Evolutionary conservation across 2,329 filamentous ascomycete genomes (phyloP).

Genomic region (Periglandula ipomoeae): DNA sequence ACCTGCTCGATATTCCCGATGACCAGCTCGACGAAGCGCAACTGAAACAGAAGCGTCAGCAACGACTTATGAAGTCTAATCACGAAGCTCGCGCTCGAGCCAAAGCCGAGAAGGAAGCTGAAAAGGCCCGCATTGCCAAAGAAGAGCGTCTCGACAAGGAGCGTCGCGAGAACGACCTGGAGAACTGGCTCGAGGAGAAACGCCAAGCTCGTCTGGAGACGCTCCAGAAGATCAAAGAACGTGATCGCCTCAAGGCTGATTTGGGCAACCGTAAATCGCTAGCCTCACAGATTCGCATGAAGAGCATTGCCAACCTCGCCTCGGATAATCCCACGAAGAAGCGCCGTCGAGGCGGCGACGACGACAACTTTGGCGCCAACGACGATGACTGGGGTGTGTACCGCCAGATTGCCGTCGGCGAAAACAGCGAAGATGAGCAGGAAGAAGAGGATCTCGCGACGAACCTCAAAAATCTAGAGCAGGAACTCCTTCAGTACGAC

Average conservation of each 20-base stretch:
- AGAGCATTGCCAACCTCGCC: constrained; percentile 90
- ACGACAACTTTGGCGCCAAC: constrained; percentile 93
- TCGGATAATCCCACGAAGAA: constrained; percentile 82
- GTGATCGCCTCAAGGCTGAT: constrained; percentile 86
- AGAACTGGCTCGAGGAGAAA: constrained; percentile 78
- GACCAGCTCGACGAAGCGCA: constrained; percentile 88
- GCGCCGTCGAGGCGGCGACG: constrained; percentile 76
- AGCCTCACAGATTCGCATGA: constrained; percentile 96
- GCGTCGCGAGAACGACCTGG: constrained; percentile 72
- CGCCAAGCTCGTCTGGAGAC: constrained; percentile 61
- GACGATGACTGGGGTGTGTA: constrained; percentile 99
- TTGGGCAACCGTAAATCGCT: constrained; percentile 94
- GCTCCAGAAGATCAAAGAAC: constrained; percentile 82
- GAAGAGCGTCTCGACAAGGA: constrained; percentile 78
- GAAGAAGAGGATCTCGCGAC: constrained; percentile 80
- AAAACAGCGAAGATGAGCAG: constrained; percentile 76
- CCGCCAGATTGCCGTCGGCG: constrained; percentile 79
- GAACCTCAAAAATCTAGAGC: constrained; percentile 67
- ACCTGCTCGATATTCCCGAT: constrained; percentile 79
- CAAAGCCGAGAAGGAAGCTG: constrained; percentile 90
- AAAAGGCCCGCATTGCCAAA: constrained; percentile 76
- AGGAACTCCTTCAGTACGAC: constrained; percentile 78
- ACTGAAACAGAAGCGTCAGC: constrained; percentile 85
- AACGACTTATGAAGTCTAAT: constrained; percentile 87
- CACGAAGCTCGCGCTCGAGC: constrained; percentile 88